Percentiles rank a stretch among this genome's conserved stretches.
Evolutionary conservation across 2,329 filamentous ascomycete genomes (phyloP).

Genomic region (Scedosporium dehoogii): DNA sequence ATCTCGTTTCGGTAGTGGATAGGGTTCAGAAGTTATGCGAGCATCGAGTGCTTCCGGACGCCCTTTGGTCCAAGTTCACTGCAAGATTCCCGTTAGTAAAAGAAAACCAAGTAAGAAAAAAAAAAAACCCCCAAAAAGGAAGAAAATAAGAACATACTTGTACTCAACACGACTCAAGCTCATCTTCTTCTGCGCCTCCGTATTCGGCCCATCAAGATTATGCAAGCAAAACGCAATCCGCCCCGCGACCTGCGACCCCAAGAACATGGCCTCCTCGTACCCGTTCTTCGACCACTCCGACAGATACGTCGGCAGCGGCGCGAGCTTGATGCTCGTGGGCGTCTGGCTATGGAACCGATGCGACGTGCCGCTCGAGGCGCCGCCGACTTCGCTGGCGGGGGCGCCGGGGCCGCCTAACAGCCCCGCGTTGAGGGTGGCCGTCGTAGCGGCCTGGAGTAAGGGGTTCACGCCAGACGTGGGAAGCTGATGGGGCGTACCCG

Average conservation of each 20-base stretch:
- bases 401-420: constrained; percentile 30
- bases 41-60: constrained; percentile 43
- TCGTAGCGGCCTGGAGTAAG: constrained; percentile 83
- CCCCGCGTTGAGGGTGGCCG: constrained; percentile 45
- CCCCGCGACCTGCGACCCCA: constrained; percentile 79
- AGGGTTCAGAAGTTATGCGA: constrained; percentile 22
- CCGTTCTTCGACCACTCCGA: constrained; percentile 79
- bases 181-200: constrained; percentile 45
- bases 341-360: constrained; percentile 58
- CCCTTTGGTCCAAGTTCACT: constrained; percentile 46
- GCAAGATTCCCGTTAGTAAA: constrained; percentile 10
- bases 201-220: constrained; percentile 41
- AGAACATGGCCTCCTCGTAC: constrained; percentile 73
- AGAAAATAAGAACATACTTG: constrained; percentile 36
- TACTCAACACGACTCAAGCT: constrained; percentile 50
- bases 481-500: constrained; percentile 45
- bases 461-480: constrained; percentile 64
- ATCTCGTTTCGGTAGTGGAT: neutral
- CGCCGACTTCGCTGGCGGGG: constrained; percentile 19
- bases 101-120: neutral
- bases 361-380: constrained; percentile 17
- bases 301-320: constrained; percentile 73
- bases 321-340: constrained; percentile 72
- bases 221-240: constrained; percentile 49
- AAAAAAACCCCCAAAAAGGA: neutral